These are phyloP conservation scores for Saccharomycopsis sp. DNA, from an alignment of 805 yeast species.

Conservation along the genomic window DNA sequence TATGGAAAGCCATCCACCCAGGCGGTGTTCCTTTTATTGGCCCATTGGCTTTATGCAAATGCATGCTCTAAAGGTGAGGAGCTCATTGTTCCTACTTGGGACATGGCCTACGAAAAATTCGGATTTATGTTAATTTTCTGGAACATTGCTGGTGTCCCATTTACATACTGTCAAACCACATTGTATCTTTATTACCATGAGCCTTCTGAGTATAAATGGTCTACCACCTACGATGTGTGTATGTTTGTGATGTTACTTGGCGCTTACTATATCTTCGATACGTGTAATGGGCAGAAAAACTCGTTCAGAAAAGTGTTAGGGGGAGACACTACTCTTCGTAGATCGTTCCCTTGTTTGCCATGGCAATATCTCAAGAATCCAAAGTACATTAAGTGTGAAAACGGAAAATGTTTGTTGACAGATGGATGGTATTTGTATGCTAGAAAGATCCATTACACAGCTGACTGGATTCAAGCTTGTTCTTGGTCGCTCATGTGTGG, in stretches of 20 bases:
- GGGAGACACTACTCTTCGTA: slow-evolving; percentile 72
- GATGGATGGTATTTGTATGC: slow-evolving; percentile 96
- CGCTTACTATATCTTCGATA: slow-evolving; percentile 91
- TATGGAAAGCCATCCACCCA: slow-evolving; percentile 70
- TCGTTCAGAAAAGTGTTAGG: slow-evolving; percentile 77
- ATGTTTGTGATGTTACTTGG: slow-evolving; percentile 50
- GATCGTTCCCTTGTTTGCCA: slow-evolving; percentile 91
- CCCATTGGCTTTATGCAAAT: slow-evolving; percentile 92
- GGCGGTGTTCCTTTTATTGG: slow-evolving; percentile 54
- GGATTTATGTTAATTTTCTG: slow-evolving; percentile 99
- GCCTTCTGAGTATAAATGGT: slow-evolving; percentile 77
- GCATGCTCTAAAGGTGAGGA: slow-evolving; percentile 98
- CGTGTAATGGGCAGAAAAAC: slow-evolving; percentile 92
- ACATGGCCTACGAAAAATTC: slow-evolving; percentile 97
- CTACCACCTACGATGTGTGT: slow-evolving; percentile 49
- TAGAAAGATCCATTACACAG: slow-evolving; percentile 91
- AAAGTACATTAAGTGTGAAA: slow-evolving; percentile 71
- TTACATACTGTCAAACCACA: slow-evolving; percentile 93
- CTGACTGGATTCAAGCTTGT: slow-evolving; percentile 81
- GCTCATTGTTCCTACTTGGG: slow-evolving; percentile 96
- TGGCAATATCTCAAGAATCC: slow-evolving; percentile 79
- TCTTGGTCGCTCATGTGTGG: slow-evolving; percentile 95
- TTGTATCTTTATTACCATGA: slow-evolving; percentile 75
- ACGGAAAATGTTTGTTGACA: slow-evolving; percentile 76
- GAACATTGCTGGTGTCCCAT: slow-evolving; percentile 99